Conservation (phyloP, 75 land plant species). For the Picea glauca region DNA sequence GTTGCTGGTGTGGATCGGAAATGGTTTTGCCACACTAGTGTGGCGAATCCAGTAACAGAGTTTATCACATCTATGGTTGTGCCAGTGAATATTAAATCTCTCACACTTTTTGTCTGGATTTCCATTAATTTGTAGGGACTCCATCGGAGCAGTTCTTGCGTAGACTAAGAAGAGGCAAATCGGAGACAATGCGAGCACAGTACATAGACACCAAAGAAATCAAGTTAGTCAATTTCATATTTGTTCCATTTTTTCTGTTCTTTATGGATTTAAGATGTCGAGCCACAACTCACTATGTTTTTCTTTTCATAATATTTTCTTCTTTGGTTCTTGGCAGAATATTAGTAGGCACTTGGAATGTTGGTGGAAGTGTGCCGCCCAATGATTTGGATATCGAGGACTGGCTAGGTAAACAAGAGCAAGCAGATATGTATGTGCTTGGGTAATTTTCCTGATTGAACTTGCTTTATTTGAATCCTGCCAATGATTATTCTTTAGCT, state of each 20-base stretch:
- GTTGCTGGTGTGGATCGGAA: not conserved
- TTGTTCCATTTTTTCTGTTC: not conserved
- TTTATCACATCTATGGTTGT: not conserved
- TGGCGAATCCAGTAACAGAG: not conserved
- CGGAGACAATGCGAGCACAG: conserved; percentile 54
- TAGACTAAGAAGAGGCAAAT: conserved; percentile 52
- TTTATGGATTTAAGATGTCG: not conserved
- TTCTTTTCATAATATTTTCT: not conserved
- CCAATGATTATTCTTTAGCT: not conserved
- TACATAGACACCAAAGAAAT: conserved; percentile 63
- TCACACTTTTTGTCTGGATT: not conserved
- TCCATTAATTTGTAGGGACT: conserved; percentile 13
- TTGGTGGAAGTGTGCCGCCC: conserved; percentile 70
- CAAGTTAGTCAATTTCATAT: conserved; percentile 33
- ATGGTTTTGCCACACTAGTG: not conserved
- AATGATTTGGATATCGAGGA: conserved; percentile 71
- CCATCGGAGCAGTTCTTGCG: conserved; percentile 5
- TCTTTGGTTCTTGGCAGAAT: conserved; percentile 31
- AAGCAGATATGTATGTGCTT: conserved; percentile 86
- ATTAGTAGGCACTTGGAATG: conserved; percentile 88
- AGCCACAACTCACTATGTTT: not conserved
- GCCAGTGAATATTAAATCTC: not conserved
- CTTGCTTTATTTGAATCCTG: not conserved
- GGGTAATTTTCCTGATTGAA: conserved; percentile 45
- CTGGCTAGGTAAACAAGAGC: conserved; percentile 64